Percentiles rank a stretch among this genome's conserved stretches.
Conservation (phyloP, 2,329 filamentous ascomycete species). For the Fusarium fujikuroi region DNA sequence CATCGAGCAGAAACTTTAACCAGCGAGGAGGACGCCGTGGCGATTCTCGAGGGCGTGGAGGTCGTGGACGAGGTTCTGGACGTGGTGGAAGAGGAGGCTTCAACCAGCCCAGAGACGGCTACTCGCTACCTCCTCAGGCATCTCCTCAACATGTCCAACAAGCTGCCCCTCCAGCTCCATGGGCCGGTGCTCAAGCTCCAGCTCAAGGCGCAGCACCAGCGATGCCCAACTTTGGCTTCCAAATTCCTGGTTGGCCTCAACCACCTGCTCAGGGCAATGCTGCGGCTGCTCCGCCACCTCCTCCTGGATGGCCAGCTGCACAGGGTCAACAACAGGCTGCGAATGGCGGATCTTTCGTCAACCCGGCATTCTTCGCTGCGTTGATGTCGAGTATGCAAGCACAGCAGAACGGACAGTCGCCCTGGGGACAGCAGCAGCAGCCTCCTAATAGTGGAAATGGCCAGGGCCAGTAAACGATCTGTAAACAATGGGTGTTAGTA, state of each 20-base stretch:
- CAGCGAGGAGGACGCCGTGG: conserved; percentile 57
- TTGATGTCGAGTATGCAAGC: conserved; percentile 58
- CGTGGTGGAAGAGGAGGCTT: conserved; percentile 53
- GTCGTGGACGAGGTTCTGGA: conserved; percentile 55
- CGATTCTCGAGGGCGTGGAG: conserved; percentile 57
- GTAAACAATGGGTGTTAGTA: background rate
- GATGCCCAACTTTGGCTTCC: conserved; percentile 55
- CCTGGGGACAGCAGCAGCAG: conserved; percentile 44
- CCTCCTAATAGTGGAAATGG: conserved; percentile 44
- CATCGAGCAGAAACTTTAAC: conserved; percentile 45
- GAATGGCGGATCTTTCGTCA: conserved; percentile 60
- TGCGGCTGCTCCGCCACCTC: conserved; percentile 55
- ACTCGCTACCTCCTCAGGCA: conserved; percentile 53
- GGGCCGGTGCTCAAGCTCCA: conserved; percentile 27
- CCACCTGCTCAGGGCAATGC: conserved; percentile 39
- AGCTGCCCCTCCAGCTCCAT: conserved; percentile 27
- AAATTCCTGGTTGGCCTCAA: conserved; percentile 57
- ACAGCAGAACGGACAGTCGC: conserved; percentile 46
- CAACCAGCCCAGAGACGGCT: conserved; percentile 51
- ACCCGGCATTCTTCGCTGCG: conserved; percentile 67
- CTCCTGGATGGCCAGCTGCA: conserved; percentile 49
- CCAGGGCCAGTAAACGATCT: conserved; percentile 38
- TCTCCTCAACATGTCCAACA: conserved; percentile 49
- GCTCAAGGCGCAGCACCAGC: conserved; percentile 37
- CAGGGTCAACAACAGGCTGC: conserved; percentile 48